Evolutionary conservation across 805 yeast genomes (phyloP), one percentile per base, ranked within the genome.

Genomic region (Nakazawaea pomicola): DNA sequence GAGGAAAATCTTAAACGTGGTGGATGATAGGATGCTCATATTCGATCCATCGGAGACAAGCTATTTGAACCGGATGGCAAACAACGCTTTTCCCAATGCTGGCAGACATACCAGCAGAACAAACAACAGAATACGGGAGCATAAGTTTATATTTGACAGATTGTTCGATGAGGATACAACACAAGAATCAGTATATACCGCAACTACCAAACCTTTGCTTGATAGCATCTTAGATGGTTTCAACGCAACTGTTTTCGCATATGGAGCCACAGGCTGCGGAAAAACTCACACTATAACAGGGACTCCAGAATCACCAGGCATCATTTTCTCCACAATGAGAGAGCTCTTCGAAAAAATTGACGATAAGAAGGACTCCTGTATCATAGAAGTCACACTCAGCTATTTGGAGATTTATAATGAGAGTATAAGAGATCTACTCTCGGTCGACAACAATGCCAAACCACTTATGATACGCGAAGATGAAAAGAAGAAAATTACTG

Each of bases 221-320:
- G 87, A 80, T 46, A 73, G 81, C 29, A 79, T 88, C 0, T 58
- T 90, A 31, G 93, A 85, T 46, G 98, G 97, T 0, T 86, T 67
- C 60, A 89, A 91, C 57, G 82, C 95, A 5, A 88, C 96, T 0
- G 87, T 90, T 0, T 90, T 90, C 65, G 97, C 98, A 0, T 90
- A 90, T 57, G 98, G 98, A 1, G 95, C 98, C 21, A 90, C 98
- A 0, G 98, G 98, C 0, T 90, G 97, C 60, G 98, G 98, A n/a
- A 90, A 90, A 56, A 90, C 97, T 0, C 88, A 83, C 57, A 90
- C 98, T 0, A 84, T 90, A 24, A 75, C 83, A 56, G 96, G 96
- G 0, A 73, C 80, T 0, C 70, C 78, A 0, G 74, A 74, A 2
- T 62, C 72, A 19, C 96, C 95, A 0, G 96, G 96, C 0, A 74